These are phyloP conservation scores for Trametes meyenii DNA, from an alignment of 768 basidiomycete genomes.

Conservation along the genomic window DNA sequence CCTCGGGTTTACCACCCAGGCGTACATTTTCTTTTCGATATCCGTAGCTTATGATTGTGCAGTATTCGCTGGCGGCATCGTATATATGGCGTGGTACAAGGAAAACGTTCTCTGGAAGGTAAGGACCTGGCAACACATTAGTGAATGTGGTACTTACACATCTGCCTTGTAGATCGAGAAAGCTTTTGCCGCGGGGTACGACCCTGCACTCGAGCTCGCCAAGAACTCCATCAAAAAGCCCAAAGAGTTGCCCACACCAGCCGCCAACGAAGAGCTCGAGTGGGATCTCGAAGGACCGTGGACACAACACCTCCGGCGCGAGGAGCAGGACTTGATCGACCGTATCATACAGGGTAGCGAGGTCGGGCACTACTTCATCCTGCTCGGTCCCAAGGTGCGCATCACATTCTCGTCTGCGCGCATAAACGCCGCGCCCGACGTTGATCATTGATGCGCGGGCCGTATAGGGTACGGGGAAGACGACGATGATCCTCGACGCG, in stretches of 20 bases:
- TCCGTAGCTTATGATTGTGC: background rate
- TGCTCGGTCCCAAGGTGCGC: slow-evolving; percentile 75
- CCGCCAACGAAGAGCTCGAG: slow-evolving; percentile 27
- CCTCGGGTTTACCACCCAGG: no score
- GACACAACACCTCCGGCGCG: slow-evolving; percentile 66
- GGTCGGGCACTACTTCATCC: slow-evolving; percentile 71
- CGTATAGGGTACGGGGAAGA: slow-evolving; percentile 74
- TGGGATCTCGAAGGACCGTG: slow-evolving; percentile 45
- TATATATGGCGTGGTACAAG: slow-evolving; percentile 82
- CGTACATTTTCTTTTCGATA: no score
- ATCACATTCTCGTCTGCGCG: background rate
- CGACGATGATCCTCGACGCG: slow-evolving; percentile 81
- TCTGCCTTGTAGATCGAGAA: slow-evolving; percentile 59
- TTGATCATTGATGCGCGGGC: slow-evolving; percentile 13
- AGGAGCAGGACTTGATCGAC: slow-evolving; percentile 78
- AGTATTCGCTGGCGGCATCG: slow-evolving; percentile 74
- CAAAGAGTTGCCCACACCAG: slow-evolving; percentile 30
- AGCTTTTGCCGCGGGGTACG: slow-evolving; percentile 80
- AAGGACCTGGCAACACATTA: slow-evolving; percentile 15
- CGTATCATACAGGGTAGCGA: slow-evolving; percentile 76
- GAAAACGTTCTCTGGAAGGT: slow-evolving; percentile 81
- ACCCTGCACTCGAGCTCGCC: slow-evolving; percentile 78
- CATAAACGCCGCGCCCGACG: slow-evolving; percentile 1
- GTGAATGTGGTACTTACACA: no score
- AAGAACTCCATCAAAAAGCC: slow-evolving; percentile 43